Conservation (phyloP, 257 asterid genomes). For the Nicotiana tabacum region DNA sequence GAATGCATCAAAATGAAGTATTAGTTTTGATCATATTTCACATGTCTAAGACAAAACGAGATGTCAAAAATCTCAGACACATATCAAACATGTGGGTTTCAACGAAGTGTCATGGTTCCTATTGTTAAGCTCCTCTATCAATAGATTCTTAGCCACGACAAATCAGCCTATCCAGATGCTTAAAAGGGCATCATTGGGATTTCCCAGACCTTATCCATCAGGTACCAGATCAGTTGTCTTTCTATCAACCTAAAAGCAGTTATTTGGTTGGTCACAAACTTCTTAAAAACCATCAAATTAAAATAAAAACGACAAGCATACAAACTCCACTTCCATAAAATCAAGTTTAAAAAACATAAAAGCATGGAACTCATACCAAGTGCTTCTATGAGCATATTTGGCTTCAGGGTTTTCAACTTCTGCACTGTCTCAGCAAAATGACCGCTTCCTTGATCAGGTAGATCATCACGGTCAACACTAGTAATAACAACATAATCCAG, state of each 20-base stretch:
- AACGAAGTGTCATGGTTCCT: neutral
- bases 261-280: neutral
- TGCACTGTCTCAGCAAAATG: slow-evolving; percentile 96
- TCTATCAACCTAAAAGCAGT: neutral
- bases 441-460: slow-evolving; percentile 91
- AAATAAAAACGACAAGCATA: neutral
- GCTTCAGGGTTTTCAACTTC: slow-evolving; percentile 77
- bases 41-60: neutral
- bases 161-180: too few relatives aligned
- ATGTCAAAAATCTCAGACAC: neutral
- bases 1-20: neutral
- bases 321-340: neutral
- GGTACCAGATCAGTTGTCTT: neutral
- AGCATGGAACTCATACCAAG: slow-evolving; percentile 44
- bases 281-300: neutral
- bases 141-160: too few relatives aligned
- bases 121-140: neutral
- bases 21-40: neutral
- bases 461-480: slow-evolving; percentile 95
- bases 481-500: slow-evolving; percentile 95
- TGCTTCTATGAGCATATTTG: slow-evolving; percentile 80
- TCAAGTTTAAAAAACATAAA: neutral
- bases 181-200: too few relatives aligned
- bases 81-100: neutral
- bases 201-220: too few relatives aligned